Conservation (phyloP, 2,329 filamentous ascomycete genomes). For the Stemphylium beticola region DNA sequence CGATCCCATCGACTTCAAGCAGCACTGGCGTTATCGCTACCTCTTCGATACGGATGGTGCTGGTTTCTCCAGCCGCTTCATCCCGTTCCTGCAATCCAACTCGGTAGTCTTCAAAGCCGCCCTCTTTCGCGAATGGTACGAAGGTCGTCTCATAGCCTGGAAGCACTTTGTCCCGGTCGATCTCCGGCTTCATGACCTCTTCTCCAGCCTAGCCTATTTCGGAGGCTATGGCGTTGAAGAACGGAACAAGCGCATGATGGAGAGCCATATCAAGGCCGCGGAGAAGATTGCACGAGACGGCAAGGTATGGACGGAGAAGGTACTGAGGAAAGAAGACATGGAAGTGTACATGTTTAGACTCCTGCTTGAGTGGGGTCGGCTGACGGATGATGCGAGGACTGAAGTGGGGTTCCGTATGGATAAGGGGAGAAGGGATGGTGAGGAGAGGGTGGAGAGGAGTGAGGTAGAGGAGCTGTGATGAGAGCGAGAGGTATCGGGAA, state of each 20-base stretch:
- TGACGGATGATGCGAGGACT: constrained; percentile 45
- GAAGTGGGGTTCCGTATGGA: constrained; percentile 42
- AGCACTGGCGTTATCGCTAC: constrained; percentile 70
- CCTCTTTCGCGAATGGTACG: constrained; percentile 81
- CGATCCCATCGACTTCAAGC: constrained; percentile 57
- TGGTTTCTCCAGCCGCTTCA: constrained; percentile 69
- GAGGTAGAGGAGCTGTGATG: constrained; percentile 5
- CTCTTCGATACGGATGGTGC: constrained; percentile 74
- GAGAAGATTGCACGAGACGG: constrained; percentile 43
- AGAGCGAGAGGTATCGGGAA: neutral
- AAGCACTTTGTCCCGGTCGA: constrained; percentile 82
- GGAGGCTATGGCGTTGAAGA: constrained; percentile 38
- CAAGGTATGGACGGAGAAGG: constrained; percentile 44
- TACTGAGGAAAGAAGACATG: constrained; percentile 63
- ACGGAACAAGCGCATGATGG: constrained; percentile 35
- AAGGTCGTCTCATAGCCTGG: constrained; percentile 76
- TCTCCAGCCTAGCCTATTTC: constrained; percentile 77
- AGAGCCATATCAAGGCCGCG: constrained; percentile 33
- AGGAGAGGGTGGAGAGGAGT: neutral
- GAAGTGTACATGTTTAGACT: constrained; percentile 81
- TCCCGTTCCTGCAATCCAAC: constrained; percentile 69
- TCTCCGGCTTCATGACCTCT: constrained; percentile 73
- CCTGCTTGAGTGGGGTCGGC: constrained; percentile 69
- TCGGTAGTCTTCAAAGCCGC: constrained; percentile 74
- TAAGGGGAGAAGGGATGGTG: constrained; percentile 13